Evolutionary conservation across 2,329 filamentous ascomycete genomes (phyloP), one percentile per base, ranked within the genome.

Genomic region (Ophiostoma quercus): DNA sequence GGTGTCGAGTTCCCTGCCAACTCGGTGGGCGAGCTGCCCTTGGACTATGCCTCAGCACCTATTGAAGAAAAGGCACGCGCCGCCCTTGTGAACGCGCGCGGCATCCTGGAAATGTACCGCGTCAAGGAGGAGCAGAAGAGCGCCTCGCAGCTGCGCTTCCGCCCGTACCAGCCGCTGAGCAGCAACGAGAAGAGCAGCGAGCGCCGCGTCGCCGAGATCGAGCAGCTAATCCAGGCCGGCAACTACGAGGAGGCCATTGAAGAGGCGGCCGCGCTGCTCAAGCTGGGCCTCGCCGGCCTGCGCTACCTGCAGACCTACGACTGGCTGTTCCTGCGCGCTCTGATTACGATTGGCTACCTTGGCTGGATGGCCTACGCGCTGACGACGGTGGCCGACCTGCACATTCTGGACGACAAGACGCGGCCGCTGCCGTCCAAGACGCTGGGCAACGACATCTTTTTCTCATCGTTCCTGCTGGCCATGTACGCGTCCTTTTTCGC

Each of bases 271-370:
- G 86, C 88, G 37, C 83, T 99, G 16, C 91, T 98, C 71, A 85
- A 90, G 71, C 81, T 92, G 67, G 90, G 88, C 1, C 84, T 99
- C 0, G 86, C 92, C 72, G 95, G 95, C 8, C 82, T 99, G 71
- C 87, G 95, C 67, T 99, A 99, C 78, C 84, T 99, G 34, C 95
- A 99, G 79, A 99, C 94, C 0, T 99, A 99, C 76, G 95, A 99
- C 80, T 99, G 95, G 95, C 84, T 99, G 2, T 99, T 99, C 80
- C 82, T 99, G 47, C 86, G 95, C 71, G 90, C 92, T 1, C 84
- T 99, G 67, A 90, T 99, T 71, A 97, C 95, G 1, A 77, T 91
- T 14, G 95, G 95, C 22, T 99, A 98, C 76, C 81, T 98, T 8
- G 95, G 95, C 25, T 99, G 94, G 94, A 96, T 98, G 76, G 90